Base-by-base conservation (phyloP, 192 early-diverging fungal genomes). In the Podochytrium sp. region DNA sequence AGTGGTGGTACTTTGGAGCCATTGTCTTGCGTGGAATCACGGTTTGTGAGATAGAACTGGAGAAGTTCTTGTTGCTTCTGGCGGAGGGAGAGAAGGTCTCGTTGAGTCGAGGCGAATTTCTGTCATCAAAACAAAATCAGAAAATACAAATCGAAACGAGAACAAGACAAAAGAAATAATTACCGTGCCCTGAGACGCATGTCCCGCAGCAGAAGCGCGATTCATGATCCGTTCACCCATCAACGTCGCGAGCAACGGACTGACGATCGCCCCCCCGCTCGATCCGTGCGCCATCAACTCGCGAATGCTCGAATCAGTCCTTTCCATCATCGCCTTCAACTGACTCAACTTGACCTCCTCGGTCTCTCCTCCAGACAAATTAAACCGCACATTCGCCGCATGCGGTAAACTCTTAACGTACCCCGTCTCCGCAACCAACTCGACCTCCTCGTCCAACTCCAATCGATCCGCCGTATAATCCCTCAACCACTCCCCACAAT, bases 81-180 rank as follows among this genome's bases (percentile, higher is more conserved):
- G 3, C 69, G 56, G 1, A 76, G 49, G 34, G 38, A 55, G 32
- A 62, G 55, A n/a, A 76, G 40, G 33, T 76, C 75, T 27, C 18
- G 29, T 53, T 76, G 75, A 7, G 75, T 76, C 34, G 69, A 70
- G 16, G 57, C 37, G 14, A 76, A n/a, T 34, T 62, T 62, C 63
- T 65, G 25, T n/a, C n/a, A n/a, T n/a, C n/a, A n/a, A n/a, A n/a
- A n/a, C n/a, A n/a, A n/a, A n/a, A n/a, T n/a, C n/a, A n/a, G n/a
- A n/a, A n/a, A n/a, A n/a, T n/a, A n/a, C n/a, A n/a, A n/a, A n/a
- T n/a, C n/a, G n/a, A n/a, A n/a, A 7, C 29, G 60, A 39, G 10
- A 30, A 25, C 1, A 38, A 62, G 20, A 62, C 30, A 4, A 62
- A 62, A 62, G 18, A 0, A 23, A 6, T 20, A 20, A 10, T 20